Conservation (phyloP, 2,329 filamentous ascomycete genomes). For the Pseudogymnoascus sp. region DNA sequence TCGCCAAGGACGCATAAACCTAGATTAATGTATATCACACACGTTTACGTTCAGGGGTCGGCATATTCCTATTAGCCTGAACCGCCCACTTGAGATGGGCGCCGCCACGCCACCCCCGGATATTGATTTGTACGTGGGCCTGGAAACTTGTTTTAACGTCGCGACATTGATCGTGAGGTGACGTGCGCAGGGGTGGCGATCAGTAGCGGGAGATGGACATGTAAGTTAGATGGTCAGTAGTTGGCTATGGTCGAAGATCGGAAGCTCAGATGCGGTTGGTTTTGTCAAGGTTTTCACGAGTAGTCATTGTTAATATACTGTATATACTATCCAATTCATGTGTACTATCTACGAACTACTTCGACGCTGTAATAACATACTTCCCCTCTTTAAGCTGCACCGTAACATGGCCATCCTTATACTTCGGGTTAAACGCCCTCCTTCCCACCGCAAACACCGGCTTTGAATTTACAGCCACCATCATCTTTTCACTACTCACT, state of each 20-base stretch:
- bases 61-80: not conserved
- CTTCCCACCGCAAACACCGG: not conserved
- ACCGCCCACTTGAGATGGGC: not conserved
- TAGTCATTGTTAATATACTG: not conserved
- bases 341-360: not conserved
- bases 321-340: not conserved
- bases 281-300: not conserved
- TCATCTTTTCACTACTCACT: conserved; percentile 10
- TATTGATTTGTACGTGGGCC: not conserved
- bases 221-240: not conserved
- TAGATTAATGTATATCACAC: not conserved
- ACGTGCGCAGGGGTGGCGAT: not conserved
- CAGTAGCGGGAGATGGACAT: not conserved
- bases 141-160: conserved; percentile 4
- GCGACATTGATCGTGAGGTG: not conserved
- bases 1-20: not conserved
- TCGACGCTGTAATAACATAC: not conserved
- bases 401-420: conserved; percentile 16
- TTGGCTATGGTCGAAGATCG: not conserved
- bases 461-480: conserved; percentile 16
- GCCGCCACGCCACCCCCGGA: not conserved
- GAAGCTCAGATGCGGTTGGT: not conserved
- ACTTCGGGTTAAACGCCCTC: not conserved
- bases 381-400: not conserved
- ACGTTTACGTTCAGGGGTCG: not conserved